A percentile compares a stretch with the other conserved stretches of the same genome.
These are phyloP conservation scores for Tetrapyrgos nigripes DNA, from an alignment of 1,284 basidiomycete genomes.

Conservation along the genomic window DNA sequence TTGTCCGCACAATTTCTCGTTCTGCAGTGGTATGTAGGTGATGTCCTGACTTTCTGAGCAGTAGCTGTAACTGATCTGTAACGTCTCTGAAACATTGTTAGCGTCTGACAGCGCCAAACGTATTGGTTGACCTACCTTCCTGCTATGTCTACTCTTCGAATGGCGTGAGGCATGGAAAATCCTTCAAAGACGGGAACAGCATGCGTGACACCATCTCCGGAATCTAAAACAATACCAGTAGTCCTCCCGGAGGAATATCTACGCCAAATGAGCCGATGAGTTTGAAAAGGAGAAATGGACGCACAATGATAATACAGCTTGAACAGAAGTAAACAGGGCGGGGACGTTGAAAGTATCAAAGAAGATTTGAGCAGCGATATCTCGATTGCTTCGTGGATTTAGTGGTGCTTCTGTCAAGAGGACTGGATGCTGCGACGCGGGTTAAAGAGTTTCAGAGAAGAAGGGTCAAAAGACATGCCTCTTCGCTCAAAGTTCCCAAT, in stretches of 20 bases:
- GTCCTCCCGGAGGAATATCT: constrained; percentile 99
- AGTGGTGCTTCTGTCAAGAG: constrained; percentile 94
- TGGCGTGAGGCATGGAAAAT: constrained; percentile 99
- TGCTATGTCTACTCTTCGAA: constrained; percentile 94
- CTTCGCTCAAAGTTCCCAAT: constrained; percentile 92
- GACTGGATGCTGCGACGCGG: constrained; percentile 84
- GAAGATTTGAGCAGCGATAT: constrained; percentile 96
- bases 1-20: constrained; percentile 95
- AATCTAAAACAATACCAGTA: constrained; percentile 98
- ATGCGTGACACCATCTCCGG: constrained; percentile 98
- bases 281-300: constrained; percentile 30
- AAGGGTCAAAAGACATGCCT: constrained; percentile 61
- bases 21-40: constrained; percentile 97
- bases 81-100: constrained; percentile 73
- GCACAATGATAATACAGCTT: constrained; percentile 95
- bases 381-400: constrained; percentile 94
- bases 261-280: constrained; percentile 22
- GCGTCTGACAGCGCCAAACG: constrained; percentile 11
- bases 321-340: constrained; percentile 95
- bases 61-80: constrained; percentile 93
- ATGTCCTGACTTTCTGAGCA: constrained; percentile 94
- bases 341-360: constrained; percentile 99
- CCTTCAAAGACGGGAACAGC: constrained; percentile 99
- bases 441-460: constrained; percentile 16
- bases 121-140: constrained; percentile 68